Conservation (phyloP, 1,284 basidiomycete genomes). For the Phellopilus nigrolimitatus region DNA sequence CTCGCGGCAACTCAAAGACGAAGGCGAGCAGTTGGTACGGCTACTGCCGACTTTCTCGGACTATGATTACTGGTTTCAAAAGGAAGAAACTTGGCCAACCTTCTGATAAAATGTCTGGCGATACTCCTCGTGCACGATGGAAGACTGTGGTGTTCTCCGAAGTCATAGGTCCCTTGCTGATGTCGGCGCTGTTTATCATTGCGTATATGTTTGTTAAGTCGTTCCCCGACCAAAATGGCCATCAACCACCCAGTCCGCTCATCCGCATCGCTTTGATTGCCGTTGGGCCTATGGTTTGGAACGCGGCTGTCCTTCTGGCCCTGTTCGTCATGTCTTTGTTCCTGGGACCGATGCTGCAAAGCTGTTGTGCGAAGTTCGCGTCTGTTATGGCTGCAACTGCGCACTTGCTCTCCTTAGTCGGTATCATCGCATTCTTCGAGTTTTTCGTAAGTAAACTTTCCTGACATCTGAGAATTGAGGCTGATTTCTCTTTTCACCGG, state of each 20-base stretch:
- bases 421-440: constrained; percentile 88
- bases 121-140: constrained; percentile 89
- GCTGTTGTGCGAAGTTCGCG: constrained; percentile 77
- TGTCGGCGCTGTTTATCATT: constrained; percentile 75
- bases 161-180: constrained; percentile 76
- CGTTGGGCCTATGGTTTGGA: constrained; percentile 94
- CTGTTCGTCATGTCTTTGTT: constrained; percentile 91
- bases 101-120: constrained; percentile 88
- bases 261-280: constrained; percentile 89
- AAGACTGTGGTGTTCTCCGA: constrained; percentile 81
- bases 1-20: constrained; percentile 88
- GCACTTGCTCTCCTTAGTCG: constrained; percentile 75
- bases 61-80: constrained; percentile 97
- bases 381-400: constrained; percentile 88
- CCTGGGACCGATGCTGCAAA: constrained; percentile 87
- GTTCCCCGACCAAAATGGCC: constrained; percentile 70
- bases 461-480: too few relatives aligned
- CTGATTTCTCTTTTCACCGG: constrained; percentile 20
- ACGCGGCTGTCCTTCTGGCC: constrained; percentile 81
- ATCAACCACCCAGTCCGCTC: constrained; percentile 67
- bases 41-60: constrained; percentile 91
- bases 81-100: constrained; percentile 96
- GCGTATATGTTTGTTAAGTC: constrained; percentile 91
- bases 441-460: constrained; percentile 69
- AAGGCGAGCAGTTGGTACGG: constrained; percentile 98